Percentiles rank a stretch among this genome's conserved stretches.
phyloP scores from a whole-genome alignment of 148 eudicot genomes.

The Tetragonia tetragonoides region DNA sequence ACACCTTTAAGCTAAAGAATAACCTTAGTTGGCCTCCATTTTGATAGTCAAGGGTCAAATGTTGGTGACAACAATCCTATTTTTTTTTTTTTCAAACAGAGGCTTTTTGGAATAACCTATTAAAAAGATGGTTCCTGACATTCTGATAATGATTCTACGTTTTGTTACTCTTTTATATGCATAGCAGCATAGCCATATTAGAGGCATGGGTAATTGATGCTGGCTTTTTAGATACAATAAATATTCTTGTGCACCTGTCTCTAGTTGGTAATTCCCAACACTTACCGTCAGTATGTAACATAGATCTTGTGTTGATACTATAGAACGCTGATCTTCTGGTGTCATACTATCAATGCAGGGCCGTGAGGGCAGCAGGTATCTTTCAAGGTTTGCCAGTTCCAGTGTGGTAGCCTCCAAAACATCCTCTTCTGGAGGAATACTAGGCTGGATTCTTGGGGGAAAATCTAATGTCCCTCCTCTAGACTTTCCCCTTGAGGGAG shows the following conservation, averaged over 20 bases:
- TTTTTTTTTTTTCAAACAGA: no score
- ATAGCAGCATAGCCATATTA: background rate
- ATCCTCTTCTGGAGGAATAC: constrained; percentile 63
- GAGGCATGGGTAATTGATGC: background rate
- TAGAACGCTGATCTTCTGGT: constrained; percentile 13
- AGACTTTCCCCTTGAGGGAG: constrained; percentile 70
- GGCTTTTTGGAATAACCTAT: no score
- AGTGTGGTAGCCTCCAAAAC: constrained; percentile 63
- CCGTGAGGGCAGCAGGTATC: constrained; percentile 40
- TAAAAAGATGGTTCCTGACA: no score
- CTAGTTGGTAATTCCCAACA: no score
- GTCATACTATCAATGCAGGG: constrained; percentile 40
- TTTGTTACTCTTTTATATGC: background rate
- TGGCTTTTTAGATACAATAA: background rate
- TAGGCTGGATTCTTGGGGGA: constrained; percentile 75
- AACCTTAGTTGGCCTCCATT: no score
- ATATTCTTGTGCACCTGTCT: background rate
- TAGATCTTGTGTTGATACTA: background rate
- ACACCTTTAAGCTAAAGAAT: no score
- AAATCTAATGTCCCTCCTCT: constrained; percentile 58
- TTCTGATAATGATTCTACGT: background rate
- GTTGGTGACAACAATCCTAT: no score
- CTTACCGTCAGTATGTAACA: background rate
- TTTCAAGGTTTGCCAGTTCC: constrained; percentile 71
- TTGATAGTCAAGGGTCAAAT: no score